phyloP scores from a whole-genome alignment of 768 basidiomycete species.

The Rubroboletus pulcherrimus region DNA sequence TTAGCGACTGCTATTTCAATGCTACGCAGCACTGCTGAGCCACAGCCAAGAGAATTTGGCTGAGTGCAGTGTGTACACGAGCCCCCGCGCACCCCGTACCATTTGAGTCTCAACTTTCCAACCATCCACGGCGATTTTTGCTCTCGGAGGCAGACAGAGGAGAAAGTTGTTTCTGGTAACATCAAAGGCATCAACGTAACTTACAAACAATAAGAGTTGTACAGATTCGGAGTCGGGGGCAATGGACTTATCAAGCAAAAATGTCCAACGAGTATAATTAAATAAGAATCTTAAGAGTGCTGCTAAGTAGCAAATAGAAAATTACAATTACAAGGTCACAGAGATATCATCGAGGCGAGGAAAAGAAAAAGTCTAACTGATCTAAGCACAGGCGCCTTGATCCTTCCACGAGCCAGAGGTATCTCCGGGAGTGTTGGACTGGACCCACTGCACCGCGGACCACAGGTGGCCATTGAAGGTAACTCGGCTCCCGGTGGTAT shows the following conservation, averaged over 20 bases:
- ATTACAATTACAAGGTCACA: not conserved
- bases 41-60: conserved; percentile 20
- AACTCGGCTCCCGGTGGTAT: conserved; percentile 14
- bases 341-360: not conserved
- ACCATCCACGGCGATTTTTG: not conserved
- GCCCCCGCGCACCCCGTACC: conserved; percentile 20
- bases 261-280: not conserved
- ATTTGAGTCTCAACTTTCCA: not conserved
- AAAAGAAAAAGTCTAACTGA: not conserved
- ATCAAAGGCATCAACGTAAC: too few relatives aligned
- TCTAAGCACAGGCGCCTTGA: conserved; percentile 18
- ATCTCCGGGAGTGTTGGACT: conserved; percentile 23
- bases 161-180: not conserved
- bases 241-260: not conserved
- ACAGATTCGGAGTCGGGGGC: not conserved
- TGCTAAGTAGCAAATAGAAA: not conserved
- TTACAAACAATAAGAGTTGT: too few relatives aligned
- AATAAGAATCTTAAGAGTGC: not conserved
- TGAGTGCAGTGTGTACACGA: not conserved
- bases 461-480: conserved; percentile 18
- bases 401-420: conserved; percentile 26
- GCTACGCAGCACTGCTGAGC: not conserved
- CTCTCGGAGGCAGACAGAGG: not conserved
- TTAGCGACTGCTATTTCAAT: not conserved
- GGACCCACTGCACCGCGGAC: conserved; percentile 23